These are phyloP conservation scores for Astrephomene gubernaculifera DNA, from an alignment of 139 green algal genomes.

Conservation along the genomic window DNA sequence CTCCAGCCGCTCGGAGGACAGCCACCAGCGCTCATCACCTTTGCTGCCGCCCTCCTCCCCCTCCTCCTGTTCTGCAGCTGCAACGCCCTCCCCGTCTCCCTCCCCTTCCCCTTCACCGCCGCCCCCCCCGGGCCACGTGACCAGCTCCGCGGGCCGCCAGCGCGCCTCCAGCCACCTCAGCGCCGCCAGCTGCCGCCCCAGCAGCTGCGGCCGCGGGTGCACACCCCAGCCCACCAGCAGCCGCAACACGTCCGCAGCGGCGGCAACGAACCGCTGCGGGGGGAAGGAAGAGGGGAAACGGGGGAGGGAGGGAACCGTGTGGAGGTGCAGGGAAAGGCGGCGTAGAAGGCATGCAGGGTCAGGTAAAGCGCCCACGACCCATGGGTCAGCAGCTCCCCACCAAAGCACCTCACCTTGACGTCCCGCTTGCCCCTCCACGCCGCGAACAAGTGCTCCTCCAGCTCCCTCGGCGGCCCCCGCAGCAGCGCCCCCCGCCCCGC, in stretches of 20 bases:
- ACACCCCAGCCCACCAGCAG: neutral
- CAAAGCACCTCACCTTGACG: neutral
- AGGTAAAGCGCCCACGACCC: neutral
- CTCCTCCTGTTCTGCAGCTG: neutral
- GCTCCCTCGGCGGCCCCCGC: neutral
- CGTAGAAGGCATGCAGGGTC: neutral
- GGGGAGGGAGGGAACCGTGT: no score
- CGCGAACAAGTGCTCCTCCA: neutral
- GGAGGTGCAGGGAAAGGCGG: neutral
- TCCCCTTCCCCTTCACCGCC: neutral
- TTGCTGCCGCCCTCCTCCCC: neutral
- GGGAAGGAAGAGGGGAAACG: neutral
- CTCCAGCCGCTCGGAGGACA: neutral
- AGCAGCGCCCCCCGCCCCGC: neutral
- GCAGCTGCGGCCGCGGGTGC: slow-evolving; percentile 7
- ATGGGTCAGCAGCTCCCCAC: neutral
- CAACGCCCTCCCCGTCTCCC: neutral
- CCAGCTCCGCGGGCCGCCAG: neutral
- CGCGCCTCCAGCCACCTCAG: neutral
- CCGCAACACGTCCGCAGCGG: neutral
- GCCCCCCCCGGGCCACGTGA: no score
- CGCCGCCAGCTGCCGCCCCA: neutral
- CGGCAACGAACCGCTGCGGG: neutral
- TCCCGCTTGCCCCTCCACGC: neutral
- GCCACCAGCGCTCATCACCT: neutral